Percentiles rank a stretch among this genome's conserved stretches.
These are phyloP conservation scores for Hemisphaericaspora xylofermentans DNA, from an alignment of 1,139 yeast genomes.

Conservation along the genomic window DNA sequence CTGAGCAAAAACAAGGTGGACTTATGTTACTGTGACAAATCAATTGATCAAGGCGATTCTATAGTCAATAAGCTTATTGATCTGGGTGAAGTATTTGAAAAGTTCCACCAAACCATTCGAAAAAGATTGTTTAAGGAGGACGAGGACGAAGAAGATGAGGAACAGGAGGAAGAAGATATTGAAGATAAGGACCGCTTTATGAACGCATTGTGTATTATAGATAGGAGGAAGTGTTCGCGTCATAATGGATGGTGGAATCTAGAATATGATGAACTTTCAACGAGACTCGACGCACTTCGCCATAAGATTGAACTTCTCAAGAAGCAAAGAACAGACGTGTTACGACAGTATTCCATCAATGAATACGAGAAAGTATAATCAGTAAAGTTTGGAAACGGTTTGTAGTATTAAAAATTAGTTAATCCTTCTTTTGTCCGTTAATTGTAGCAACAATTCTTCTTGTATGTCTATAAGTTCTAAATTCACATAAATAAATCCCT, in stretches of 20 bases:
- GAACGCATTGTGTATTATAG: conserved; percentile 51
- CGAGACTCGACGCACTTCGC: conserved; percentile 28
- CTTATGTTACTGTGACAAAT: conserved; percentile 32
- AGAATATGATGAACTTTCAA: conserved; percentile 44
- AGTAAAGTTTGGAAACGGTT: too few species aligned
- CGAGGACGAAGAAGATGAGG: conserved; percentile 8
- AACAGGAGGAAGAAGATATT: conserved; percentile 18
- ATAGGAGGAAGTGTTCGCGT: conserved; percentile 61
- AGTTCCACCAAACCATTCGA: conserved; percentile 4
- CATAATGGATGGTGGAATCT: conserved; percentile 71
- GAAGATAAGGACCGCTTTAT: conserved; percentile 20
- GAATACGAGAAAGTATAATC: conserved; percentile 24
- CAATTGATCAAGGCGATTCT: conserved; percentile 10
- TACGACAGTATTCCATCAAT: conserved; percentile 37
- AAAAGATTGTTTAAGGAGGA: conserved; percentile 2
- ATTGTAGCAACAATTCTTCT: conserved; percentile 72
- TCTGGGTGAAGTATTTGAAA: conserved; percentile 19
- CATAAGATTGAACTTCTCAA: conserved; percentile 22
- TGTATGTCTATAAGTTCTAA: conserved; percentile 61
- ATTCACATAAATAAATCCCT: conserved; percentile 75
- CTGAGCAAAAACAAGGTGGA: conserved; percentile 31
- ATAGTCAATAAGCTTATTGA: conserved; percentile 13
- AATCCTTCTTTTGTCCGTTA: conserved; percentile 50
- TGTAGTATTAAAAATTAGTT: neutral
- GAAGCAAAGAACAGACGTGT: conserved; percentile 22